A percentile compares a stretch with the other conserved stretches of the same genome.
These are phyloP conservation scores for Rhytidhysteron rufulum DNA, from an alignment of 2,329 filamentous ascomycete genomes.

Conservation along the genomic window DNA sequence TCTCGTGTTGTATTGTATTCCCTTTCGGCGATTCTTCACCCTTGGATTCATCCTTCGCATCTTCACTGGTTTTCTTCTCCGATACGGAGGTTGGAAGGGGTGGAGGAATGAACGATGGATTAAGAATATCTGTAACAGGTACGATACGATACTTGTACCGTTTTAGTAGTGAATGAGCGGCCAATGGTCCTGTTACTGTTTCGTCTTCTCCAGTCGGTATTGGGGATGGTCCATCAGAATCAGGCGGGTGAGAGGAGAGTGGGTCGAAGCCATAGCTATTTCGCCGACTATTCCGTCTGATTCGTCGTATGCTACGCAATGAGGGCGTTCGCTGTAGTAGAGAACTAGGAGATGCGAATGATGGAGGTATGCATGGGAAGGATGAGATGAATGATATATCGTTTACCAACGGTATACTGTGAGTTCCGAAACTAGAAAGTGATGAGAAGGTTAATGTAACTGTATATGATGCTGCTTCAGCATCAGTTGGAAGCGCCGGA, in stretches of 20 bases:
- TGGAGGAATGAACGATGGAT: constrained; percentile 21
- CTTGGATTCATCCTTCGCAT: constrained; percentile 10
- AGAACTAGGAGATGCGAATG: constrained; percentile 8
- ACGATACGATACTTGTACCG: constrained; percentile 35
- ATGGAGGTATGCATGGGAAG: constrained; percentile 49
- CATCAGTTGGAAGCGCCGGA: not conserved
- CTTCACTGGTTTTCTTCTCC: not conserved
- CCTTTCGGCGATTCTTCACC: constrained; percentile 3
- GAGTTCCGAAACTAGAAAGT: constrained; percentile 7
- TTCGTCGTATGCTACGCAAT: constrained; percentile 24
- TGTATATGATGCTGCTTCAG: constrained; percentile 7
- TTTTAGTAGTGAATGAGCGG: constrained; percentile 38
- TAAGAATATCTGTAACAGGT: constrained; percentile 27
- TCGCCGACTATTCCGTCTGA: constrained; percentile 17
- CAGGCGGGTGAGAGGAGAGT: constrained; percentile 30
- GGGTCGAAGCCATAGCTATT: constrained; percentile 34
- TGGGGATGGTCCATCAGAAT: constrained; percentile 21
- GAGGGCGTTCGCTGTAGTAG: constrained; percentile 29
- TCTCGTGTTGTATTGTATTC: constrained; percentile 14
- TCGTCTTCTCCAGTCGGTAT: constrained; percentile 14
- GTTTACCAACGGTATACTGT: constrained; percentile 40
- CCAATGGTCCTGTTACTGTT: constrained; percentile 16
- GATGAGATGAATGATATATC: constrained; percentile 54
- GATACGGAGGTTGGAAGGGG: constrained; percentile 22
- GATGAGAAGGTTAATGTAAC: constrained; percentile 33